Evolutionary conservation across 2,329 filamentous ascomycete species (phyloP), one percentile per base, ranked within the genome.

Genomic region (Microsporum ferrugineum): DNA sequence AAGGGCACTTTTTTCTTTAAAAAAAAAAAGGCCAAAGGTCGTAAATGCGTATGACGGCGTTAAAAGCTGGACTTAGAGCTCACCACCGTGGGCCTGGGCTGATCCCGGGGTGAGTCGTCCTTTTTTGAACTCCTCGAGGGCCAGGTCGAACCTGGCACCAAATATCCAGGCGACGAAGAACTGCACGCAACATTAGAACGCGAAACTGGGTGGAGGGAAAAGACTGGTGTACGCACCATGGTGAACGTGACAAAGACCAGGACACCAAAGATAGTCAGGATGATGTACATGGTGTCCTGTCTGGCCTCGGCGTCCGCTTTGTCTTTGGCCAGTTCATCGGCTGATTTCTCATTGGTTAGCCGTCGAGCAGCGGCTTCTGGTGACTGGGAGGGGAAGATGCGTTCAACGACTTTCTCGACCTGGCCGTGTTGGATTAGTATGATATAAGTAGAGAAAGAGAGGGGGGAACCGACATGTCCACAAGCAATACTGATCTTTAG

Each of bases 331-430:
- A 57, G 23, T 7, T 79, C 76, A 69, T 79, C 80, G 60, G 77
- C 81, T 69, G 89, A 85, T 64, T 83, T 79, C 6, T 82, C 70
- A 63, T 82, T 65, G 23, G 39, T 75, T 72, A 63, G 82, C 75
- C 60, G 71, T 70, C 72, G 71, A 62, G 73, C 68, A 60, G 77
- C 76, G 36, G 77, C 75, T 69, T 87, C 85, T 51, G 88, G 82
- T 65, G 88, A 85, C 74, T 96, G 90, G 6, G 84, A 82, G 2
- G 94, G 94, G 83, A 91, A 97, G 67, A 97, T 85, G 3, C 85
- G 86, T 75, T 97, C 92, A 72, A 97, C 95, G 72, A 95, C 96
- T 79, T 94, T 88, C 73, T 97, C 91, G 66, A 96, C 89, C 88
- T 94, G 68, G 2, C 38, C 36, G 65, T 1, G 57, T 38, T 57